These are phyloP conservation scores for Punctularia strigosozonata DNA, from an alignment of 768 basidiomycete genomes.

Conservation along the genomic window DNA sequence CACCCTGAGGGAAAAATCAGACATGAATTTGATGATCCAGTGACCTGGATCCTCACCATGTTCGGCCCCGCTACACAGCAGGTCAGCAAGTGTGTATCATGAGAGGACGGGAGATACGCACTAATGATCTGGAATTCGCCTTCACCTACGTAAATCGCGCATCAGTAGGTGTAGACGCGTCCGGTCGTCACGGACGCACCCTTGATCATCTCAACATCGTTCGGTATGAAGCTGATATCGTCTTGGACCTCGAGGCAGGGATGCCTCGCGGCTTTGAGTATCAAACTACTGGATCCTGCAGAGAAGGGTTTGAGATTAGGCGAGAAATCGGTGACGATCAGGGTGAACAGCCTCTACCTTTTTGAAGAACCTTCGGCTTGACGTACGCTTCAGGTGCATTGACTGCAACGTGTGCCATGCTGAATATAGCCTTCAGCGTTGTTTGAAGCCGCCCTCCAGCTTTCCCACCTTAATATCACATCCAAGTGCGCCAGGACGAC, in stretches of 20 bases:
- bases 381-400: slow-evolving; percentile 83
- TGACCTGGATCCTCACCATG: no score
- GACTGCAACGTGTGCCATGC: slow-evolving; percentile 85
- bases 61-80: slow-evolving; percentile 73
- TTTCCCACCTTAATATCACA: slow-evolving; percentile 69
- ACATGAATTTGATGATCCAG: no score
- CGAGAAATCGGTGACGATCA: not conserved
- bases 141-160: slow-evolving; percentile 31
- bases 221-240: slow-evolving; percentile 89
- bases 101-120: slow-evolving; percentile 20
- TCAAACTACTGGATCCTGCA: slow-evolving; percentile 66
- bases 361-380: slow-evolving; percentile 70
- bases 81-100: not conserved
- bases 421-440: slow-evolving; percentile 17
- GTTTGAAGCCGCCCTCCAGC: no score
- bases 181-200: slow-evolving; percentile 25
- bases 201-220: slow-evolving; percentile 92
- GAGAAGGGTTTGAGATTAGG: not conserved
- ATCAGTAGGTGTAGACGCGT: not conserved
- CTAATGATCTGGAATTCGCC: slow-evolving; percentile 96
- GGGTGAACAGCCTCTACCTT: slow-evolving; percentile 34
- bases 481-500: slow-evolving; percentile 82
- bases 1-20: no score
- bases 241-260: slow-evolving; percentile 96
- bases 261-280: slow-evolving; percentile 81